phyloP scores from a whole-genome alignment of 2,329 filamentous ascomycete genomes.

The Trichoderma gracile region DNA sequence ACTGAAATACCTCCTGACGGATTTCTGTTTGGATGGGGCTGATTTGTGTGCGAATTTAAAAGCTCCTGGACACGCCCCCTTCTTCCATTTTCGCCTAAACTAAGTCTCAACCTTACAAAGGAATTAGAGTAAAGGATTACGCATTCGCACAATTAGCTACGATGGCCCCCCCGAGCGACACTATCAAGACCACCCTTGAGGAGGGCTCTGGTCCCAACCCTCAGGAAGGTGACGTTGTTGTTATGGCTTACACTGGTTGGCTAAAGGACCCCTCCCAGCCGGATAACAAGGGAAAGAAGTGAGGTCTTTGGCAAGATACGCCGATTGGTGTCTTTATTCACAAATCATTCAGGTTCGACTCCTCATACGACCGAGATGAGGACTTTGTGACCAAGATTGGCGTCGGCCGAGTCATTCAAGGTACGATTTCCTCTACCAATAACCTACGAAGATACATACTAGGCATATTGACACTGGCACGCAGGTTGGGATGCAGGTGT shows the following conservation, averaged over 20 bases:
- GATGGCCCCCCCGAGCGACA: not conserved
- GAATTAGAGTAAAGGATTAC: too few relatives aligned
- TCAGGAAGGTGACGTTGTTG: constrained; percentile 67
- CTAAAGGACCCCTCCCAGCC: constrained; percentile 66
- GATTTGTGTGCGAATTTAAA: not conserved
- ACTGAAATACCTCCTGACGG: not conserved
- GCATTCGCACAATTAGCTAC: not conserved
- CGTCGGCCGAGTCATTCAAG: constrained; percentile 80
- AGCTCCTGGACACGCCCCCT: not conserved
- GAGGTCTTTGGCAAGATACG: constrained; percentile 37
- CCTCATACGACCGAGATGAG: constrained; percentile 73
- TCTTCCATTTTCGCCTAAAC: too few relatives aligned
- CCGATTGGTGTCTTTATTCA: not conserved
- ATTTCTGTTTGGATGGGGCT: not conserved
- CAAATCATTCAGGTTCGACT: constrained; percentile 75
- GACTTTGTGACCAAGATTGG: constrained; percentile 77
- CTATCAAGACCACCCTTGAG: constrained; percentile 58
- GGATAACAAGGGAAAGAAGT: constrained; percentile 71
- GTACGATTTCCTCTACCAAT: constrained; percentile 49
- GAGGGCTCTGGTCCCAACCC: constrained; percentile 66
- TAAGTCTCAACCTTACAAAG: too few relatives aligned
- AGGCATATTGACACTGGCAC: not conserved
- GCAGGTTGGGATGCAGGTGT: constrained; percentile 86
- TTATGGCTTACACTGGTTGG: constrained; percentile 89
- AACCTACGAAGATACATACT: not conserved